phyloP scores from a whole-genome alignment of 179 eudicot species.

The Silene vulgaris region DNA sequence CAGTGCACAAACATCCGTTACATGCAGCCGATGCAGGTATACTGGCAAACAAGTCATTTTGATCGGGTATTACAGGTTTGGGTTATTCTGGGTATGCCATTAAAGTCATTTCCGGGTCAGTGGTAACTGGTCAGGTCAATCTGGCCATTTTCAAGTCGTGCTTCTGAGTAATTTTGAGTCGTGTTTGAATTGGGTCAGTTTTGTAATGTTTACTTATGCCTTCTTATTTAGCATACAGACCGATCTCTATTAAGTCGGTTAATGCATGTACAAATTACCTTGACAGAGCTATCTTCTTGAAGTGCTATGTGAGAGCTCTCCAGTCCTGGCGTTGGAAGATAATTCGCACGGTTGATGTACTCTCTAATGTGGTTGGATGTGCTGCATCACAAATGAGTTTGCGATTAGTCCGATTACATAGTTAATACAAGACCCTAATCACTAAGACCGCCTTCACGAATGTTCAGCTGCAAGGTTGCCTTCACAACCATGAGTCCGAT shows the following conservation, averaged over 20 bases:
- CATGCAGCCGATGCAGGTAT: too few species aligned
- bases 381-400: slow-evolving; percentile 26
- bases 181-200: too few species aligned
- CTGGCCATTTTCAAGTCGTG: too few species aligned
- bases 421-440: slow-evolving; percentile 5
- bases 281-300: slow-evolving; percentile 18
- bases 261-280: slow-evolving; percentile 15
- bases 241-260: not conserved
- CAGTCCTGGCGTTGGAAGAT: slow-evolving; percentile 17
- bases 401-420: not conserved
- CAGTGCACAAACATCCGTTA: too few species aligned
- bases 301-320: slow-evolving; percentile 14
- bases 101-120: too few species aligned
- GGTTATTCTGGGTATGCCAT: too few species aligned
- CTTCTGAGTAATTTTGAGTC: too few species aligned
- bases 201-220: too few species aligned
- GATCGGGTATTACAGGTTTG: too few species aligned
- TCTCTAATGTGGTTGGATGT: slow-evolving; percentile 32
- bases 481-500: not conserved
- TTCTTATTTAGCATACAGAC: not conserved
- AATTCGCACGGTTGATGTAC: slow-evolving; percentile 25
- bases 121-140: too few species aligned
- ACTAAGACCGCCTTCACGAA: not conserved
- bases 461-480: not conserved
- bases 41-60: too few species aligned